Evolutionary conservation across 768 basidiomycete genomes (phyloP).

Genomic region (Cyclocybe cylindracea): DNA sequence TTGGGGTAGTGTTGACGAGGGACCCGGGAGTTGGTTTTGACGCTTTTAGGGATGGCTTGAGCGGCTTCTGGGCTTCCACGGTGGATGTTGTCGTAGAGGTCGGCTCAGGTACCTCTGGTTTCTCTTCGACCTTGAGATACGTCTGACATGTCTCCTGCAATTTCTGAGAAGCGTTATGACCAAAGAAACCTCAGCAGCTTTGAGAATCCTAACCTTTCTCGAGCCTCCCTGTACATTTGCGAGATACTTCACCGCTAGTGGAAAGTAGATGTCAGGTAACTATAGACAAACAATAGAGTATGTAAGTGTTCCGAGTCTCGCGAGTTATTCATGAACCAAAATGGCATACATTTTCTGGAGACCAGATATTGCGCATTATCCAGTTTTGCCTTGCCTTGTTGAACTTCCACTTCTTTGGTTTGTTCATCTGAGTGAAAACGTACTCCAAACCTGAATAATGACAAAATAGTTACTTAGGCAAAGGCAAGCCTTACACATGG

Average conservation of each 20-base stretch:
- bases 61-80: too few species aligned
- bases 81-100: neutral
- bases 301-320: neutral
- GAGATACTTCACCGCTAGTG: slow-evolving; percentile 23
- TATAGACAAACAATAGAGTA: neutral
- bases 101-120: neutral
- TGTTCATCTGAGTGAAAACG: slow-evolving; percentile 53
- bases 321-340: too few species aligned
- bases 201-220: slow-evolving; percentile 13
- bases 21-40: slow-evolving; percentile 4
- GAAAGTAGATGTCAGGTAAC: slow-evolving; percentile 24
- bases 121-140: slow-evolving; percentile 15
- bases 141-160: slow-evolving; percentile 18
- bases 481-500: neutral
- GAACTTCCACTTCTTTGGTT: slow-evolving; percentile 64
- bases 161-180: slow-evolving; percentile 13
- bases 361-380: slow-evolving; percentile 69
- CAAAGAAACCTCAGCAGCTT: neutral
- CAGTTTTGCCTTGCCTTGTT: slow-evolving; percentile 77
- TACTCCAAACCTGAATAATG: slow-evolving; percentile 43
- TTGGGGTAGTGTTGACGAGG: neutral
- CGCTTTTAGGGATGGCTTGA: neutral
- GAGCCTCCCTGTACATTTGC: slow-evolving; percentile 23
- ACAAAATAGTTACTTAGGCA: neutral
- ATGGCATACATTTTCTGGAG: slow-evolving; percentile 24